phyloP scores from a whole-genome alignment of 169 alveolate species.

The Eimeria zaria region DNA sequence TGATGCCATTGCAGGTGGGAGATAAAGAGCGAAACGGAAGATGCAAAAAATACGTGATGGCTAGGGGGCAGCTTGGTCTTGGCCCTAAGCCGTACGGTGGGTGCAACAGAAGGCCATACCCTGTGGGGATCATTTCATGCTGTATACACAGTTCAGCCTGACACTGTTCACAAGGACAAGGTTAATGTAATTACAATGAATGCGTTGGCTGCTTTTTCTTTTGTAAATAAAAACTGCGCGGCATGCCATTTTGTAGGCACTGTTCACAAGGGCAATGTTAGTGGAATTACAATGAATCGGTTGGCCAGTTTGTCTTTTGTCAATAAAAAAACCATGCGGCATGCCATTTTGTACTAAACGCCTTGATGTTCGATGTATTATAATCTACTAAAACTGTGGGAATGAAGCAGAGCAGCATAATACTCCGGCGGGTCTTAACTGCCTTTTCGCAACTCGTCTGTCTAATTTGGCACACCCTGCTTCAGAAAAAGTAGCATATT shows the following conservation, averaged over 20 bases:
- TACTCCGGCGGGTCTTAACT: neutral
- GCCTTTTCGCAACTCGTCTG: neutral
- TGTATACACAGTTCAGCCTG: neutral
- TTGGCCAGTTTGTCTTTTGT: neutral
- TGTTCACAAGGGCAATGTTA: neutral
- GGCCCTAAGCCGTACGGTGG: too few species aligned
- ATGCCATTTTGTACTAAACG: neutral
- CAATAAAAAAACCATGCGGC: neutral
- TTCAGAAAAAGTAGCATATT: neutral
- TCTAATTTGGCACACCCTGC: neutral
- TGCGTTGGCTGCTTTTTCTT: neutral
- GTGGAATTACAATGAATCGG: neutral
- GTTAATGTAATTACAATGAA: neutral
- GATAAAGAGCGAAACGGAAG: too few species aligned
- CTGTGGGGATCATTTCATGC: neutral
- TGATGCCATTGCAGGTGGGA: too few species aligned
- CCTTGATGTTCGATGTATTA: neutral
- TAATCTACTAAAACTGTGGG: neutral
- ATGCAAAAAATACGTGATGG: too few species aligned
- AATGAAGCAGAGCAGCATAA: neutral
- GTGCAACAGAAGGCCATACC: neutral
- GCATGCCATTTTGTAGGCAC: too few species aligned
- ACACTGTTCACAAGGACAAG: neutral
- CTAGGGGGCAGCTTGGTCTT: too few species aligned
- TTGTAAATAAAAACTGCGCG: neutral